Evolutionary conservation across 164 flowering plant species (phyloP).

Genomic region (Paratinospora sagittata): DNA sequence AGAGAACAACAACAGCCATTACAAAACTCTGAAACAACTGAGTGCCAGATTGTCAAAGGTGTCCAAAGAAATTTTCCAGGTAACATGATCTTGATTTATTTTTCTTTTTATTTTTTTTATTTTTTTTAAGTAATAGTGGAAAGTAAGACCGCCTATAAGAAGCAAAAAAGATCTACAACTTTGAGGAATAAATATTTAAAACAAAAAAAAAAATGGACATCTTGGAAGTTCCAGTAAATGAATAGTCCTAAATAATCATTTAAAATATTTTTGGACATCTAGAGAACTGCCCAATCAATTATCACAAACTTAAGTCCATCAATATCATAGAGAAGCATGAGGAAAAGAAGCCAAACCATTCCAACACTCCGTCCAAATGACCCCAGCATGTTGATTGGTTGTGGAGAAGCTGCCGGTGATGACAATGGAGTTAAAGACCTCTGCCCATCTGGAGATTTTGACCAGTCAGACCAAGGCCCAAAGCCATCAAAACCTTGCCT

Average conservation of each 20-base stretch:
- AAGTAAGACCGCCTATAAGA: no score
- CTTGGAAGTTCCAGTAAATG: neutral
- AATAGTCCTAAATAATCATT: neutral
- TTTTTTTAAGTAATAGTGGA: neutral
- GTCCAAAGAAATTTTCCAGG: no score
- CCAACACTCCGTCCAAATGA: conserved; percentile 60
- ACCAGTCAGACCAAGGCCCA: conserved; percentile 61
- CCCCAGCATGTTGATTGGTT: conserved; percentile 49
- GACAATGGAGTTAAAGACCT: conserved; percentile 53
- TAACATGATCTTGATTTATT: no score
- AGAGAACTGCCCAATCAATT: neutral
- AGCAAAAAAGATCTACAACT: no score
- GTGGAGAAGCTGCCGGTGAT: conserved; percentile 63
- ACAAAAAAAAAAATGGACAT: neutral
- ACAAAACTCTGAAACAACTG: no score
- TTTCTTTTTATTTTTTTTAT: neutral
- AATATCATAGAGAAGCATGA: neutral
- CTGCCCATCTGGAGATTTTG: conserved; percentile 60
- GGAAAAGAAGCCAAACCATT: conserved; percentile 34
- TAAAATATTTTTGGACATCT: neutral
- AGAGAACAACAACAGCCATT: no score
- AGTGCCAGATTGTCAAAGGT: no score
- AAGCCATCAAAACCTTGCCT: conserved; percentile 60
- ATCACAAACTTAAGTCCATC: neutral
- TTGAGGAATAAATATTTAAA: no score